phyloP scores from a whole-genome alignment of 306 rosid genomes.

The Calophaca sinica region DNA sequence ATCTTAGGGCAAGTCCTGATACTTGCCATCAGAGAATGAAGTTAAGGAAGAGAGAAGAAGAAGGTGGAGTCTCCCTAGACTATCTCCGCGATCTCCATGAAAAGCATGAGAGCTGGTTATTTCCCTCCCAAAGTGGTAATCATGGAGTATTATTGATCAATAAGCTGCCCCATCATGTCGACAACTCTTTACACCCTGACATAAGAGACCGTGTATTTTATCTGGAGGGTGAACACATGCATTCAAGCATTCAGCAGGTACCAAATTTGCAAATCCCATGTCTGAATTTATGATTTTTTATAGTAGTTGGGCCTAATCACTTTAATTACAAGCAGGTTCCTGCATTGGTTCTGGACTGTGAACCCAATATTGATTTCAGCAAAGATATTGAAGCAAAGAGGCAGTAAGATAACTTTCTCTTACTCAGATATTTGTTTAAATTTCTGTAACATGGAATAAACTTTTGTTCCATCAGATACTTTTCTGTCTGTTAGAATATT shows the following conservation, averaged over 20 bases:
- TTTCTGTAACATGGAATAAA: constrained; percentile 17
- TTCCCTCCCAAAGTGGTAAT: constrained; percentile 81
- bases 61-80: constrained; percentile 88
- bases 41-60: constrained; percentile 81
- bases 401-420: constrained; percentile 64
- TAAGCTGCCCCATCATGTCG: constrained; percentile 70
- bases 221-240: constrained; percentile 97
- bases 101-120: constrained; percentile 97
- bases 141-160: constrained; percentile 80
- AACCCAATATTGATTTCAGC: constrained; percentile 98
- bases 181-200: constrained; percentile 82
- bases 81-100: constrained; percentile 88
- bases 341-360: constrained; percentile 96
- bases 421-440: constrained; percentile 33
- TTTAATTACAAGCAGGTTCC: constrained; percentile 74
- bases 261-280: constrained; percentile 17
- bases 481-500: constrained; percentile 4
- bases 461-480: background rate
- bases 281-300: constrained; percentile 31
- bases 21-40: constrained; percentile 96
- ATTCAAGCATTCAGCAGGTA: constrained; percentile 97
- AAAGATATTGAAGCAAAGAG: constrained; percentile 93
- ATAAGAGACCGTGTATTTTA: constrained; percentile 91
- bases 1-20: constrained; percentile 99
- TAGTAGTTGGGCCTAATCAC: constrained; percentile 17